Evolutionary conservation across 805 yeast species (phyloP), one percentile per base, ranked within the genome.

Genomic region (Lachancea nothofagi): DNA sequence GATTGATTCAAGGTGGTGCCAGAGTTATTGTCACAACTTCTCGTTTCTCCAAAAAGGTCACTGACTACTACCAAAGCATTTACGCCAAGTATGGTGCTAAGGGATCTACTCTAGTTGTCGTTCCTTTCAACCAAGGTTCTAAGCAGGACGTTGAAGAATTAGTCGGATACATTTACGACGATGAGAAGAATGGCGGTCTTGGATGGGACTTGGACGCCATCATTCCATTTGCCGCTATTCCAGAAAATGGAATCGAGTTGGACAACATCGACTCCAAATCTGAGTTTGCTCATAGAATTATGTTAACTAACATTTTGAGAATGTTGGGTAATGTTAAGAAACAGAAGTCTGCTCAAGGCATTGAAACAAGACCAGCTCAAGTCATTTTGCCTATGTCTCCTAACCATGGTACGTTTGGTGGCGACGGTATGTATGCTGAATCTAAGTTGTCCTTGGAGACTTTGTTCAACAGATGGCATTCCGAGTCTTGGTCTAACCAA

Each of bases 121-220:
- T 93, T 54, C 99, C 99, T 51, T 93, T 93, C 75, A 93, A 93
- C 74, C 98, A 93, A 72, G 98, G 95, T 65, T 88, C 97, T 29
- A 83, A 82, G 59, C 87, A 82, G 62, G 99, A 93, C 67, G 94
- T 88, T 48, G 83, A 84, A 54, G 83, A 89, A 36, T 77, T 93
- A 49, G 74, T 89, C 43, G 74, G 80, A 42, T 93, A 77, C 74
- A 87, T 93, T 61, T 93, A 90, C 64, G 82, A 80, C 55, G 86
- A 77, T 49, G 77, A 72, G 41, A 79, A 83, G 75, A 75, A 82
- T 61, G 93, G 89, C 53, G 96, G 96, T 68, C 77, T 90, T 54
- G 96, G 94, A 42, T 90, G 97, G 97, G 98, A 93, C 64, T 75
- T 93, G 61, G 99, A 93, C 70, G 94, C 78, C 51, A 77, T 93